Evolutionary conservation across 345 rosid species (phyloP).

Genomic region (Reutealis trisperma): DNA sequence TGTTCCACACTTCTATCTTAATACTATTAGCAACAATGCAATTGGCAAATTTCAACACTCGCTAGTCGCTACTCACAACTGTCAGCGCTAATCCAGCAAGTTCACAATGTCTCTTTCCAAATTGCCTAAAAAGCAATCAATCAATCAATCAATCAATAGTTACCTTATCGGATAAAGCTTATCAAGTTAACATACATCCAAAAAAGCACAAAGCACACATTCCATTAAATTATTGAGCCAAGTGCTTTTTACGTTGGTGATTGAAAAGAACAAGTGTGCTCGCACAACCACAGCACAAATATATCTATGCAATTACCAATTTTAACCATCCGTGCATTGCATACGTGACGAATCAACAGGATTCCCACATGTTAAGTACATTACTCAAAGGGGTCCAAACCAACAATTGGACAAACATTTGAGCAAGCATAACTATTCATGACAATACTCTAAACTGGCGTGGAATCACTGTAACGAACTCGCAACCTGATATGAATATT

Average conservation of each 20-base stretch:
- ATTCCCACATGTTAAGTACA: neutral
- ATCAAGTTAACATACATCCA: constrained; percentile 4
- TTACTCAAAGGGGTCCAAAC: neutral
- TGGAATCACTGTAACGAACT: neutral
- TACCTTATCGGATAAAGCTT: constrained; percentile 34
- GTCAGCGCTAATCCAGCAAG: constrained; percentile 44
- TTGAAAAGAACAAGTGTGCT: neutral
- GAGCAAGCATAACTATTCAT: constrained; percentile 1
- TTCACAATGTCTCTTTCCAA: constrained; percentile 29
- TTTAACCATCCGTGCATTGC: neutral
- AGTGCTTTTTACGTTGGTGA: constrained; percentile 2
- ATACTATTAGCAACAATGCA: constrained; percentile 21
- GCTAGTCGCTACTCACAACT: too few species aligned
- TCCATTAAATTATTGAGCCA: constrained; percentile 25
- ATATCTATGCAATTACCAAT: neutral
- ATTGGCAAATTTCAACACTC: constrained; percentile 30
- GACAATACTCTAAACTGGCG: neutral
- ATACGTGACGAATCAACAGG: neutral
- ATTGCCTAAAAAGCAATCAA: constrained; percentile 24
- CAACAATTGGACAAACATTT: neutral
- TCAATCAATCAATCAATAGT: constrained; percentile 34
- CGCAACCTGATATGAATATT: neutral
- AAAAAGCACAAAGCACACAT: constrained; percentile 23
- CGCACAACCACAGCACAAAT: neutral
- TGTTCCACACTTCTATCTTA: constrained; percentile 24